Conservation (phyloP, 352 stramenopile species). For the Elongisporangium senticosum region DNA sequence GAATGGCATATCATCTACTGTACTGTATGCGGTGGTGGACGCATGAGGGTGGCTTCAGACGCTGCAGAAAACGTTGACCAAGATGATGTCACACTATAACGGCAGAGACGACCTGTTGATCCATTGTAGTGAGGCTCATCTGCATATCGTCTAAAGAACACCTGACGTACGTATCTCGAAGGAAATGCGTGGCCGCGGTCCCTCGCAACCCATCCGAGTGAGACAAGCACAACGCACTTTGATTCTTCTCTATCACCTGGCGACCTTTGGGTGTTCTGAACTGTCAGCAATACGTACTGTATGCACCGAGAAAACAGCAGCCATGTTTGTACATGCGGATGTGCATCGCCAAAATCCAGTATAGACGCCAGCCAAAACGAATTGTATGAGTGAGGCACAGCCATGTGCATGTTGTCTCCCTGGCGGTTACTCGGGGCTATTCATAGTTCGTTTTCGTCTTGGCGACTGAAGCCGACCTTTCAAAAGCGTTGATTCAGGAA, state of each 20-base stretch:
- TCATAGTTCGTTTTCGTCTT: background rate
- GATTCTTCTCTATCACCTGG: background rate
- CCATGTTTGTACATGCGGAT: background rate
- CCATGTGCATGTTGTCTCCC: background rate
- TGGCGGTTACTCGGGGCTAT: background rate
- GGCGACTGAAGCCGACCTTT: background rate
- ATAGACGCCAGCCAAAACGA: background rate
- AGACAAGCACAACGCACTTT: background rate
- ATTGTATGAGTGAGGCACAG: background rate
- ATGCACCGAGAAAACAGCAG: background rate
- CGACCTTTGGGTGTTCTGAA: background rate
- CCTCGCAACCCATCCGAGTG: background rate
- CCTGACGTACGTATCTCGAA: background rate
- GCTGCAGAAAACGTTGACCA: too few species aligned
- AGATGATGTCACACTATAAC: too few species aligned
- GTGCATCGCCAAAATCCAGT: background rate
- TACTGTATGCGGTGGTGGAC: too few species aligned
- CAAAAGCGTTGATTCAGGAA: background rate
- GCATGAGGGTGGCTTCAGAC: background rate
- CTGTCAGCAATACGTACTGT: background rate
- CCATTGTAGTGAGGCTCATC: background rate
- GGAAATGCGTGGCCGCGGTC: constrained; percentile 2
- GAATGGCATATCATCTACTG: too few species aligned
- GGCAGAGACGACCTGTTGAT: background rate
- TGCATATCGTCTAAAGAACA: background rate